Conservation (phyloP, 169 alveolate genomes). For the Toxoplasma gondii region DNA sequence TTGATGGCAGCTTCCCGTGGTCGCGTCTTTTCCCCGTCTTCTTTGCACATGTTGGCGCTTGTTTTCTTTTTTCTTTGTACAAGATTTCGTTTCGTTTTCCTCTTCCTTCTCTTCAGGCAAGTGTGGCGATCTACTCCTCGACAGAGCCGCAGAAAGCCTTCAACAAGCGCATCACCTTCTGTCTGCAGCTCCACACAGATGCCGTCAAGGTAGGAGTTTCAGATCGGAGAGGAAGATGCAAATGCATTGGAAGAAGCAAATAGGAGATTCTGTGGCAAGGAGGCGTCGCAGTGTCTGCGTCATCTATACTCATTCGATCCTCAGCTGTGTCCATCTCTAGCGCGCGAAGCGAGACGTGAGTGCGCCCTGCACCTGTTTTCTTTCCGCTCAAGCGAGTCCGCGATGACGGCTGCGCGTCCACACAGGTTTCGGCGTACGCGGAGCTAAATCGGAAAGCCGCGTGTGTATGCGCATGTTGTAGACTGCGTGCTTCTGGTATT, state of each 20-base stretch:
- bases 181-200: slow-evolving; percentile 91
- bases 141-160: slow-evolving; percentile 87
- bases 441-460: no score
- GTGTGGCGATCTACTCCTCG: slow-evolving; percentile 84
- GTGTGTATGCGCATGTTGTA: no score
- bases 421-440: no score
- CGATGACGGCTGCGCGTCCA: no score
- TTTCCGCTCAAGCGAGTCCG: no score
- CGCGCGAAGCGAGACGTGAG: no score
- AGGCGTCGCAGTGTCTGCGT: no score
- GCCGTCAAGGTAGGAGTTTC: slow-evolving; percentile 84
- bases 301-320: no score
- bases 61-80: not conserved
- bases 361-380: no score
- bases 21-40: no score
- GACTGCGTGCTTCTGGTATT: not conserved
- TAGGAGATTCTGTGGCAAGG: not conserved
- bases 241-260: not conserved
- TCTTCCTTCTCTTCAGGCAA: slow-evolving; percentile 71
- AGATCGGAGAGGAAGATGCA: not conserved
- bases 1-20: no score
- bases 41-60: no score
- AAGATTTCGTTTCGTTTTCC: not conserved
- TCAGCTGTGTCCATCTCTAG: not conserved
- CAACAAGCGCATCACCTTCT: slow-evolving; percentile 92